Evolutionary conservation across 1,284 basidiomycete species (phyloP), one percentile per base, ranked within the genome.

Genomic region (Ustilago crameri): DNA sequence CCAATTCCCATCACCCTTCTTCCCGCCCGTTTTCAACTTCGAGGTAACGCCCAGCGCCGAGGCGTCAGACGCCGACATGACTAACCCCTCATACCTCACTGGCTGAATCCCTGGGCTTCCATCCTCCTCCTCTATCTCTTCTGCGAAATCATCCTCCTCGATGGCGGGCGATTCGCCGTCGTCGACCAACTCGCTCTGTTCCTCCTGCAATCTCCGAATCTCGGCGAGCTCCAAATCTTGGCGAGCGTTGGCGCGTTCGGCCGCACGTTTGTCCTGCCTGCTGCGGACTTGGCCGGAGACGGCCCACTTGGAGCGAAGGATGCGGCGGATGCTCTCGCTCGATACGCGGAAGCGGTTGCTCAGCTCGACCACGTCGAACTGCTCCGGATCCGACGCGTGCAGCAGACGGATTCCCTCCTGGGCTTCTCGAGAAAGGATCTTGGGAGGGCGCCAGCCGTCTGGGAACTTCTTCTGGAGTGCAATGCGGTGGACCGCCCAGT

Each of bases 1-100:
- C 81, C 81, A 83, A 26, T 83, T 78, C 14, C 81, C 81, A 45
- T 75, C 76, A 3, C 80, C 81, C 43, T 78, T 69, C 51, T 71
- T 72, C 18, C 59, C 62, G 12, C 74, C 56, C 2, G 64, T 64
- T 35, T 74, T 74, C 60, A 52, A 56, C 51, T 59, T 73, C 53
- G 23, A 55, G 35, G 46, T 68, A 15, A 54, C 56, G 32, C 55
- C 58, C 34, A 50, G 32, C 10, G 65, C 56, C 12, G 64, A 61
- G 20, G 62, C 58, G 41, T 79, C 73, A 0, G 73, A 62, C 5
- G 70, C 63, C 3, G 77, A 71, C 44, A 61, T 63, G 40, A 78
- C 77, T 18, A 82, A 53, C 5, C 80, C 80, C 38, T 82, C 78
- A 45, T 75, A 76, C 17, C 78, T 65, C 17, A 79, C 78, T 1